Base-by-base conservation (phyloP, 352 stramenopile species). In the Lagenidium sp. region DNA sequence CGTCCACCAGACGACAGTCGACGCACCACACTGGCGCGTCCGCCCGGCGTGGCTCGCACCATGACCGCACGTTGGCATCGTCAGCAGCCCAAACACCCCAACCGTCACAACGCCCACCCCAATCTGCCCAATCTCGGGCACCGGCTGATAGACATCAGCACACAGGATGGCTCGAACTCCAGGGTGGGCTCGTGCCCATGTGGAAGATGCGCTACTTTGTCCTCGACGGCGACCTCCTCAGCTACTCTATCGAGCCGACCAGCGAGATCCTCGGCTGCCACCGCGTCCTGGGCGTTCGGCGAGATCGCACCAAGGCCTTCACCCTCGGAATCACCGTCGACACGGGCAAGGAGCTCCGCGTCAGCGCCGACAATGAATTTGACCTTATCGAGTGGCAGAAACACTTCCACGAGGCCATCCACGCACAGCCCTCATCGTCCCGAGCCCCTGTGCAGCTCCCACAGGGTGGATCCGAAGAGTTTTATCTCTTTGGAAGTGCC, bases 161-260 rank as follows among this genome's bases (percentile, higher is more conserved):
- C 36, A n/a, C 19, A 6, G 75, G 75, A 3, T 87, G 75, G 75
- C 60, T 87, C 13, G 66, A 87, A 55, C 85, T 83, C 47, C 69
- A 87, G 44, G 71, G 75, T 1, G 64, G 80, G 49, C 60, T 69
- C 30, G 73, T 87, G 37, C 60, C 59, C 5, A 83, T 67, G 15
- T 87, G 75, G 75, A 87, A 85, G 53, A 78, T 74, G 24, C 68
- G 68, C 34, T 85, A 82, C 42, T 87, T 90, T 50, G 71, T 85
- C 22, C 54, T 89, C 0, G 62, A 73, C 20, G 68, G 77, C 10
- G 72, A 63, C 22, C 52, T 72, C 18, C 50, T 93, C n/a, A 71
- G 60, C 32, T 90, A 90, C 59, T 72, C 61, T 13, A 55, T 63
- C 25, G 57, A 75, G 8, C 75, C 86, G 41, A 65, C 65, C 4